phyloP scores from a whole-genome alignment of 345 rosid genomes.

The Brassica rapa region DNA sequence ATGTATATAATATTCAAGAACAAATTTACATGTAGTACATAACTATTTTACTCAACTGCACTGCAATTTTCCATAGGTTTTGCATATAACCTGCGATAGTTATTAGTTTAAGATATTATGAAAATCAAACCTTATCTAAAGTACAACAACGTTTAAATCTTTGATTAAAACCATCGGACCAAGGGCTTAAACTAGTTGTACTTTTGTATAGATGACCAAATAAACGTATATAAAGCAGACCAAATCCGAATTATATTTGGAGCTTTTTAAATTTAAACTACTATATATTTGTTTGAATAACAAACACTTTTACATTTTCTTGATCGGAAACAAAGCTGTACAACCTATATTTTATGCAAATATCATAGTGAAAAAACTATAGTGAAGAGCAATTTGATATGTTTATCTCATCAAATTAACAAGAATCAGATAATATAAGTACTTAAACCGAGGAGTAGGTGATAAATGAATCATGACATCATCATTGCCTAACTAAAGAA shows the following conservation, averaged over 20 bases:
- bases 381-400: background rate
- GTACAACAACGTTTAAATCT: background rate
- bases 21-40: background rate
- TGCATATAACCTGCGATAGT: background rate
- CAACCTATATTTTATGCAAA: conserved; percentile 8
- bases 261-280: background rate
- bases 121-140: background rate
- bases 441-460: conserved; percentile 30
- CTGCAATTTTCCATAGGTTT: background rate
- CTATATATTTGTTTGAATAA: background rate
- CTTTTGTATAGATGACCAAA: background rate
- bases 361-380: background rate
- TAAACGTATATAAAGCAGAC: background rate
- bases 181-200: background rate
- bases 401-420: background rate
- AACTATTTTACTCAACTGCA: background rate
- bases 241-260: background rate
- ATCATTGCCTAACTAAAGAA: conserved; percentile 46
- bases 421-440: conserved; percentile 9
- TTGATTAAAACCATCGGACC: background rate
- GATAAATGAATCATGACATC: conserved; percentile 39
- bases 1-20: background rate
- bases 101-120: background rate
- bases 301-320: background rate
- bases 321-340: background rate